These are phyloP conservation scores for Perkinsus chesapeaki DNA, from an alignment of 169 alveolate species.

Conservation along the genomic window DNA sequence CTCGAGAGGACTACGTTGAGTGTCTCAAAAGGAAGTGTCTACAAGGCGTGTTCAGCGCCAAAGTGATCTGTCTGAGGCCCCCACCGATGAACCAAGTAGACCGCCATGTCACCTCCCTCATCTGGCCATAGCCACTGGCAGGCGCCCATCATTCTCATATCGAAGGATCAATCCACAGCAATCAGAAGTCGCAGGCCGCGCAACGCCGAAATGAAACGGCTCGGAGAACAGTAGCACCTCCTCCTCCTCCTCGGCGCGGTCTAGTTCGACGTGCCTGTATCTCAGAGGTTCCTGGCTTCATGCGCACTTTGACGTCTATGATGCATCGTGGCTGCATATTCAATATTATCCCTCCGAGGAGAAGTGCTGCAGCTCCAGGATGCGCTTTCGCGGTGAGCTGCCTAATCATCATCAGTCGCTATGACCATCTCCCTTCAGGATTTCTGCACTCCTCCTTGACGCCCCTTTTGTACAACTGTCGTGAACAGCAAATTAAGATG, in stretches of 20 bases:
- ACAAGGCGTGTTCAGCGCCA: neutral
- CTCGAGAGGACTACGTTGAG: neutral
- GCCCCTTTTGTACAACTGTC: neutral
- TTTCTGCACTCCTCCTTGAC: neutral
- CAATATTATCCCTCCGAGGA: neutral
- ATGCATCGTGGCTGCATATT: neutral
- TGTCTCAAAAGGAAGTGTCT: neutral
- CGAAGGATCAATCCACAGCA: neutral
- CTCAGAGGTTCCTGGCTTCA: neutral
- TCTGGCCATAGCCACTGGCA: neutral
- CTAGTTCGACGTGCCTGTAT: neutral
- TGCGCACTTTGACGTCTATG: neutral
- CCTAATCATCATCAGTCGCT: neutral
- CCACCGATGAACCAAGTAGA: neutral
- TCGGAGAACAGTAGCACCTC: neutral
- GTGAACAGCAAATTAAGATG: neutral
- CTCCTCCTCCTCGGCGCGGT: neutral
- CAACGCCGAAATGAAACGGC: neutral
- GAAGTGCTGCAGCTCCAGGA: neutral
- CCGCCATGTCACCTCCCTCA: neutral
- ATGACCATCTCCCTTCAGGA: neutral
- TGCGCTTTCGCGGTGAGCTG: neutral
- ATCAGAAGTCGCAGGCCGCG: neutral
- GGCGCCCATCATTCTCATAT: neutral
- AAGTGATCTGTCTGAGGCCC: neutral